phyloP scores from a whole-genome alignment of 805 yeast genomes.

The Yueomyces sp. region DNA sequence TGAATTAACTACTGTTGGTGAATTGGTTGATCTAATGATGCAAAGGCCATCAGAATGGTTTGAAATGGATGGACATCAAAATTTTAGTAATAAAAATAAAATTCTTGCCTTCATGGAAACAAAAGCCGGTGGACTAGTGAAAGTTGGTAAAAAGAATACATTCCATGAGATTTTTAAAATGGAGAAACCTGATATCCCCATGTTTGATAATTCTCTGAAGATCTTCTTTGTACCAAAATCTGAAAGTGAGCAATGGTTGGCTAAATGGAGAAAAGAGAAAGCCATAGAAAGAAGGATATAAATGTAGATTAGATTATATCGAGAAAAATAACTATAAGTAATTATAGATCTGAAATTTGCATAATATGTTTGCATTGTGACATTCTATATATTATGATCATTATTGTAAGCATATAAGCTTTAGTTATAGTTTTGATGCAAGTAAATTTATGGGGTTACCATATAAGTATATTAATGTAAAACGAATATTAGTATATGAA shows the following conservation, averaged over 20 bases:
- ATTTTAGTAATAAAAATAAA: conserved; percentile 41
- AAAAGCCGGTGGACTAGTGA: conserved; percentile 67
- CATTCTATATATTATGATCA: no score
- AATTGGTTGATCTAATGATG: conserved; percentile 45
- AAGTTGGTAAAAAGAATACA: conserved; percentile 66
- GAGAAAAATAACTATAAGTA: no score
- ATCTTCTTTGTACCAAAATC: conserved; percentile 69
- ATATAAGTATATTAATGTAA: no score
- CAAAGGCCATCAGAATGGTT: conserved; percentile 62
- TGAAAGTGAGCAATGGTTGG: conserved; percentile 52
- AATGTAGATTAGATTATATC: background rate
- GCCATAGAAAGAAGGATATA: conserved; percentile 38
- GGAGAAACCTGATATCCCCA: conserved; percentile 52
- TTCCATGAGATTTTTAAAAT: conserved; percentile 51
- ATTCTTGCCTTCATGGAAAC: conserved; percentile 77
- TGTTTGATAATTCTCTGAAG: conserved; percentile 61
- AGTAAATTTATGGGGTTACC: no score
- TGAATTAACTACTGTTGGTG: conserved; percentile 56
- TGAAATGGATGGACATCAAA: conserved; percentile 40
- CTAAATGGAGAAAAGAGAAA: conserved; percentile 46
- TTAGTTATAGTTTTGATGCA: background rate
- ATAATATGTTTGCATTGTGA: no score
- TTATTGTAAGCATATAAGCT: background rate
- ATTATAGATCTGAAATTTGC: no score
- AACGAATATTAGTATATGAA: background rate